These are phyloP conservation scores for Cubamyces sp. DNA, from an alignment of 768 basidiomycete species.

Conservation along the genomic window DNA sequence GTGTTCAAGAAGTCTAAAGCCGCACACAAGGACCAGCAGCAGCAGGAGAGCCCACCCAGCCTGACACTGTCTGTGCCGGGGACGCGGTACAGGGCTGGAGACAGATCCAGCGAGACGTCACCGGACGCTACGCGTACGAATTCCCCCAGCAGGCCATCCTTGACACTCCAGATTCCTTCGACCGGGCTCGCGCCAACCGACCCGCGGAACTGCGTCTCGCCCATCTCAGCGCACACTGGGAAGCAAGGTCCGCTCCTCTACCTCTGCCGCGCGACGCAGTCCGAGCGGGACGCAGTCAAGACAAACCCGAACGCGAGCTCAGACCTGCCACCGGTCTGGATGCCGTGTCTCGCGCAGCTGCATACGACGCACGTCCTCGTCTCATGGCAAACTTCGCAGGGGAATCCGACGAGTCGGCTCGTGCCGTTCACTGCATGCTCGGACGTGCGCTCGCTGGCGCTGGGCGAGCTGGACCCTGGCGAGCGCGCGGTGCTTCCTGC, in stretches of 20 bases:
- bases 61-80: background rate
- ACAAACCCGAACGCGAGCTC: background rate
- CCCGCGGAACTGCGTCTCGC: constrained; percentile 32
- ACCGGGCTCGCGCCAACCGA: constrained; percentile 7
- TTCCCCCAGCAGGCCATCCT: constrained; percentile 2
- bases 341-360: constrained; percentile 45
- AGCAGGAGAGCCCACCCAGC: background rate
- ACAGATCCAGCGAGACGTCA: background rate
- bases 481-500: constrained; percentile 48
- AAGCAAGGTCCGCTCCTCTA: constrained; percentile 51
- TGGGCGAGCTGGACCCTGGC: constrained; percentile 44
- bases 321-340: constrained; percentile 50
- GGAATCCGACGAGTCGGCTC: constrained; percentile 46
- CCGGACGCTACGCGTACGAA: background rate
- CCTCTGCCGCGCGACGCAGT: constrained; percentile 40
- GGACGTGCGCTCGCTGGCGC: constrained; percentile 63
- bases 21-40: constrained; percentile 17
- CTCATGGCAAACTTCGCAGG: constrained; percentile 47
- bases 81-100: constrained; percentile 8
- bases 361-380: constrained; percentile 49
- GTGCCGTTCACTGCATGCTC: constrained; percentile 57
- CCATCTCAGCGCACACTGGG: constrained; percentile 21
- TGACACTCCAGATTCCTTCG: constrained; percentile 14
- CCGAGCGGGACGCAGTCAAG: constrained; percentile 20
- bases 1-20: constrained; percentile 56